Base-by-base conservation (phyloP, 257 asterid species). In the Galeopsis tetrahit region DNA sequence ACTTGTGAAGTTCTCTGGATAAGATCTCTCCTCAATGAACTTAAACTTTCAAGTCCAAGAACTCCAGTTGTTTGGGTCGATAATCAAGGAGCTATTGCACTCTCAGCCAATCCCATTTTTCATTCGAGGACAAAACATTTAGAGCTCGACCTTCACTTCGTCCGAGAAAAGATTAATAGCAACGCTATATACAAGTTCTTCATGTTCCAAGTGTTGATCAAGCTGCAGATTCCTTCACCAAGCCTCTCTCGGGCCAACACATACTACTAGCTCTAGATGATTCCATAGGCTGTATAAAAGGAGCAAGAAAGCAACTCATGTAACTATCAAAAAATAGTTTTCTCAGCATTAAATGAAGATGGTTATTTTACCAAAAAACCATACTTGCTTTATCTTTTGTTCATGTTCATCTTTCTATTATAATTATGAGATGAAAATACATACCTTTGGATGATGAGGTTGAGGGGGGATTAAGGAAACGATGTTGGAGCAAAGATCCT, bases 401-500 rank as follows among this genome's bases (percentile, higher is more conserved):
- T 21, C 1, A 1, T 21, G 28, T 21, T 21, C 28, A 21, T 21
- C 1, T 21, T 21, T 21, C 28, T 1, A 21, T 21, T 21, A 0
- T 21, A 21, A 21, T 21, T 21, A 21, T 21, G 28, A 21, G 28
- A 21, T 21, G 28, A 21, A 21, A 21, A 21, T 21, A 21, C 28
- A 21, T 0, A 21, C 28, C 28, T 21, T 21, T 21, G 28, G 28
- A 21, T 21, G 28, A 21, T 21, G 28, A 21, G 28, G 76, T n/a
- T 40, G 56, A 70, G 75, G 53, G 11, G 86, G 86, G 61, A 82
- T 80, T 44, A 72, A 60, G 3, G 83, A 79, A 49, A 63, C 53
- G 40, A 82, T 80, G 67, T 66, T 43, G 31, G 48, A 72, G 64
- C 74, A 66, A 46, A 79, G 67, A 64, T 44, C 33, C 64, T 76